A percentile compares a stretch with the other conserved stretches of the same genome.
Evolutionary conservation across 257 asterid species (phyloP).

Genomic region (Nicotiana paniculata): DNA sequence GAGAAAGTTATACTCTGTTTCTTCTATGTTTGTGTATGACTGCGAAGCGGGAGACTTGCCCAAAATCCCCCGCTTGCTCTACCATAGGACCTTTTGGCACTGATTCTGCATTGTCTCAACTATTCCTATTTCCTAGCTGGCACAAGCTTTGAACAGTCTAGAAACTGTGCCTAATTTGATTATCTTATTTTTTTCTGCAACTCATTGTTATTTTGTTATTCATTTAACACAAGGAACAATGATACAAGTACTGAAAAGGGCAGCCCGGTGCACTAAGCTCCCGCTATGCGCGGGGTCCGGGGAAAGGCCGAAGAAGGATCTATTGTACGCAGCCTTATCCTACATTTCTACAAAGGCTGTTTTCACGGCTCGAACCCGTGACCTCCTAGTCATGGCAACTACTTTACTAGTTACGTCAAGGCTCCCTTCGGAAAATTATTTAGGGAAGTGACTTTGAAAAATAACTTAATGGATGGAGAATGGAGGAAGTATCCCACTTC

Average conservation of each 20-base stretch:
- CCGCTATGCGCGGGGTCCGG: too few relatives aligned
- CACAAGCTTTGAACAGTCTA: not conserved
- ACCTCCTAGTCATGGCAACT: too few relatives aligned
- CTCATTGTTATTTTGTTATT: not conserved
- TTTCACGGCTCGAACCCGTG: too few relatives aligned
- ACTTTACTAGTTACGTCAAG: too few relatives aligned
- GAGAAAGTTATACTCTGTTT: not conserved
- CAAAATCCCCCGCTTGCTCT: not conserved
- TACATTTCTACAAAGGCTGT: too few relatives aligned
- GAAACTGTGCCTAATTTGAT: not conserved
- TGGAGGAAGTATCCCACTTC: not conserved
- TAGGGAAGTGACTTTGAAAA: not conserved
- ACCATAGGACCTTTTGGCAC: not conserved
- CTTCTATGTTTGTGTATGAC: not conserved
- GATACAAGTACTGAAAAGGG: not conserved
- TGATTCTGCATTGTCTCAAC: not conserved
- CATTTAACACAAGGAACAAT: too few relatives aligned
- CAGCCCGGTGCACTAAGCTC: too few relatives aligned
- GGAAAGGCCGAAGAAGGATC: too few relatives aligned
- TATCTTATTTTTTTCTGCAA: not conserved
- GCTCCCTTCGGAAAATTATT: not conserved
- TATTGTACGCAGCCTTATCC: too few relatives aligned
- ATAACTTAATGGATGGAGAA: not conserved
- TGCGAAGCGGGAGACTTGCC: not conserved
- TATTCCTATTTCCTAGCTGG: not conserved